Evolutionary conservation across 225 moss, liverwort and hornwort species (phyloP).

Genomic region (Pseudoscleropodium purum): DNA sequence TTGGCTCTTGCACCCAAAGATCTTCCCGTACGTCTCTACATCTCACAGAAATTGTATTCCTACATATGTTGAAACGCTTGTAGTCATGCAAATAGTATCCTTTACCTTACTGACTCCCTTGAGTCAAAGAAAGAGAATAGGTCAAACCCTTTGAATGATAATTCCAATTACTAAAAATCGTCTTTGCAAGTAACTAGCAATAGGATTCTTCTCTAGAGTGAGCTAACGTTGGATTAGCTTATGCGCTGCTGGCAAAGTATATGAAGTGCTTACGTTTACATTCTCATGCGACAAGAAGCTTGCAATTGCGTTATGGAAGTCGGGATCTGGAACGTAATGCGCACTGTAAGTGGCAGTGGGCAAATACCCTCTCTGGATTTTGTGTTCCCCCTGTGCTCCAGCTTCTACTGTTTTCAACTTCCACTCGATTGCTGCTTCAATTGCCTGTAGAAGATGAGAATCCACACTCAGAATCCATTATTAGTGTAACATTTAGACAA

Average conservation of each 20-base stretch:
- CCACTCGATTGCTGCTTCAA: slow-evolving; percentile 96
- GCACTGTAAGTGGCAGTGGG: slow-evolving; percentile 95
- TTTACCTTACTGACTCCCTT: background rate
- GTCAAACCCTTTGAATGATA: background rate
- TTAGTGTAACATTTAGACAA: background rate
- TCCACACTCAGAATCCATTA: background rate
- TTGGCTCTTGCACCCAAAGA: background rate
- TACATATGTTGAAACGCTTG: background rate
- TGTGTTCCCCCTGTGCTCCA: slow-evolving; percentile 98
- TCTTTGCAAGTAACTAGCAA: background rate
- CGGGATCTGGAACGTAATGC: slow-evolving; percentile 77
- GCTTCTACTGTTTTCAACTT: slow-evolving; percentile 91
- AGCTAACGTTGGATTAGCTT: background rate
- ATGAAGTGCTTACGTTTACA: slow-evolving; percentile 50
- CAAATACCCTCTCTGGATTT: slow-evolving; percentile 89
- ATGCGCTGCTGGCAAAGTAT: background rate
- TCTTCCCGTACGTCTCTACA: background rate
- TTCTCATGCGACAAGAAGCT: slow-evolving; percentile 81
- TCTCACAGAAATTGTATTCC: background rate
- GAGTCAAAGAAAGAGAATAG: background rate
- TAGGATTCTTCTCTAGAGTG: background rate
- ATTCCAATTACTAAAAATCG: background rate
- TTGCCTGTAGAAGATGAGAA: slow-evolving; percentile 42
- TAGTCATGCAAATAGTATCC: background rate
- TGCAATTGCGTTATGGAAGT: slow-evolving; percentile 60